Base-by-base conservation (phyloP, 306 rosid species). In the Lablab purpureus region DNA sequence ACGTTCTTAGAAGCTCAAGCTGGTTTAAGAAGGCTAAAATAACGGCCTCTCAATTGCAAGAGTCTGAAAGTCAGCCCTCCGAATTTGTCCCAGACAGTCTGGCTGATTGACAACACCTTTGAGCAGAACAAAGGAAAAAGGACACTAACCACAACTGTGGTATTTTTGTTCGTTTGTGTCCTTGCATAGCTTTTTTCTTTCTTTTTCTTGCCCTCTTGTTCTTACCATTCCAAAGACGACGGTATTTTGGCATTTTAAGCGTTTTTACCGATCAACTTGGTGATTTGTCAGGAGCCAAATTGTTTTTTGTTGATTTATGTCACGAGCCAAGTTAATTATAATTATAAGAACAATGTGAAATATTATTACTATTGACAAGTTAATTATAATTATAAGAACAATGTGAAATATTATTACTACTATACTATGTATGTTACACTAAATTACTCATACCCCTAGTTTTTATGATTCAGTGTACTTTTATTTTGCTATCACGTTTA, bases 51-150 rank as follows among this genome's bases (percentile, higher is more conserved):
- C 93, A 88, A 58, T 58, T 63, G 64, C 95, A 89, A 67, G 92
- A 86, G 63, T 60, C 82, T 15, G 88, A 91, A 70, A 89, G 90
- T 70, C 89, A 86, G 67, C 87, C 75, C 0, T 88, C 70, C 0
- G 93, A 90, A 7, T 58, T 72, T 19, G 93, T 87, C 67, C 97
- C 97, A 23, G 97, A 94, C 69, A 92, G 94, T 69, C 87, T 77
- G 80, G 80, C 85, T 56, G 60, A 54, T 34, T 76, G 58, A 66
- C 77, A 32, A 54, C 77, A 67, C 62, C 41, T 66, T 77, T 77
- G 10, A 22, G 25, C 76, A 73, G 21, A 50, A 64, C 3, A 34
- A 60, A 28, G 10, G 40, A 25, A 32, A 37, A 72, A 63, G 0
- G 55, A 36, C 55, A 36, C 56, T 23, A 25, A 67, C 15, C 82